phyloP scores from a whole-genome alignment of 805 yeast species.

The Teunomyces tritomae region DNA sequence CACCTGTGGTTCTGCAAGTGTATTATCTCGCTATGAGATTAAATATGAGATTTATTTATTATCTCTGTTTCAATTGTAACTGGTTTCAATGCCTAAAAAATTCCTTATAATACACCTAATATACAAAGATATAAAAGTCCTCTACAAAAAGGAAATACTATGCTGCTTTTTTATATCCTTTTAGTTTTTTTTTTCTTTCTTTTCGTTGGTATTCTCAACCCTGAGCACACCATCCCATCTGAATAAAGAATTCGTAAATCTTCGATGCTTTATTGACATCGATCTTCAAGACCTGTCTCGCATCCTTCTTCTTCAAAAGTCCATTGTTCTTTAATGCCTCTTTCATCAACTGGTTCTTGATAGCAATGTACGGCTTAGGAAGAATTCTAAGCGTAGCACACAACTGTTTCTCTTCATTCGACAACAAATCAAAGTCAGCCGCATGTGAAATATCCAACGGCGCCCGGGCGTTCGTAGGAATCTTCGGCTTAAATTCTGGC shows the following conservation, averaged over 20 bases:
- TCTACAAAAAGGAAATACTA: not conserved
- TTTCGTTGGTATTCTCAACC: constrained; percentile 19
- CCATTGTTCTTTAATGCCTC: constrained; percentile 88
- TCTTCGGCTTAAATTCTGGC: constrained; percentile 42
- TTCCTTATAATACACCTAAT: not conserved
- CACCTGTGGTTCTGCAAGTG: too few species aligned
- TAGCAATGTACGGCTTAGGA: constrained; percentile 93
- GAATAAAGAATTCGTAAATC: constrained; percentile 88
- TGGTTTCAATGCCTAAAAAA: not conserved
- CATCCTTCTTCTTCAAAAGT: constrained; percentile 72
- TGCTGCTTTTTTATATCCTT: not conserved
- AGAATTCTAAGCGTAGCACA: constrained; percentile 80
- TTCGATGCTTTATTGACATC: constrained; percentile 84
- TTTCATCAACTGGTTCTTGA: constrained; percentile 84
- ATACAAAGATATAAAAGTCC: not conserved
- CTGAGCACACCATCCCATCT: constrained; percentile 80
- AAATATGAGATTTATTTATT: not conserved
- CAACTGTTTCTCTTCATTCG: constrained; percentile 82
- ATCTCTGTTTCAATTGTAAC: not conserved
- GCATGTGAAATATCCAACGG: constrained; percentile 73
- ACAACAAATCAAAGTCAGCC: constrained; percentile 76
- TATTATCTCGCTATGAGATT: too few species aligned
- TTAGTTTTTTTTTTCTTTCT: not conserved
- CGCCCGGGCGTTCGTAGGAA: constrained; percentile 40
- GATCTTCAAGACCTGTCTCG: constrained; percentile 78